phyloP scores from a whole-genome alignment of 202 grass and related monocot species.

The Saccharum hybrid region DNA sequence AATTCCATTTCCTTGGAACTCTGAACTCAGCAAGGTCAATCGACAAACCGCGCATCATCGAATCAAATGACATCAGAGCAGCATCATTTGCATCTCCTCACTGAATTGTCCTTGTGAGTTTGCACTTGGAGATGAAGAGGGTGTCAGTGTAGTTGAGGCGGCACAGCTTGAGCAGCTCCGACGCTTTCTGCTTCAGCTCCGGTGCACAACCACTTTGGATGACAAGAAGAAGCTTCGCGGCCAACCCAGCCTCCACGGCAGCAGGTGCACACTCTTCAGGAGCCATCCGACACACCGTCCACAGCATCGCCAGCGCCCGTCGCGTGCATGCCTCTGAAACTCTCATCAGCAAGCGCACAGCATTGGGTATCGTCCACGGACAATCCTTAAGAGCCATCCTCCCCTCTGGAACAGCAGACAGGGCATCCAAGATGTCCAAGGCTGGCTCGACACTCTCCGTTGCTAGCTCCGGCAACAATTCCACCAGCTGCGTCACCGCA shows the following conservation, averaged over 20 bases:
- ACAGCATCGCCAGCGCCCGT: conserved; percentile 67
- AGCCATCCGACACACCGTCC: conserved; percentile 65
- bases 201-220: conserved; percentile 78
- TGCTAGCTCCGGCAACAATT: conserved; percentile 60
- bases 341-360: conserved; percentile 72
- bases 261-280: conserved; percentile 68
- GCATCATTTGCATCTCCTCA: conserved; percentile 29
- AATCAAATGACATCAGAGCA: conserved; percentile 23
- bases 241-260: conserved; percentile 74
- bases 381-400: conserved; percentile 71
- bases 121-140: conserved; percentile 82
- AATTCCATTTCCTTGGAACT: neutral
- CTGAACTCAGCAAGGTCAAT: conserved; percentile 14
- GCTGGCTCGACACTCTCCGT: conserved; percentile 57
- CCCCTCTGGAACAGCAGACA: conserved; percentile 58
- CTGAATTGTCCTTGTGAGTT: conserved; percentile 86
- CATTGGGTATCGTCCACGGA: conserved; percentile 66
- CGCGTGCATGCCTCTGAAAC: conserved; percentile 74
- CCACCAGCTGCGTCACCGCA: conserved; percentile 73
- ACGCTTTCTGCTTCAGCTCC: conserved; percentile 81
- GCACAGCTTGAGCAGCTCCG: conserved; percentile 84
- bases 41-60: neutral
- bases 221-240: conserved; percentile 73
- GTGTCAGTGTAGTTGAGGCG: conserved; percentile 72
- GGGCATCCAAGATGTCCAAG: conserved; percentile 71